Evolutionary conservation across 441 rosid genomes (phyloP).

Genomic region (Kokia cookei): DNA sequence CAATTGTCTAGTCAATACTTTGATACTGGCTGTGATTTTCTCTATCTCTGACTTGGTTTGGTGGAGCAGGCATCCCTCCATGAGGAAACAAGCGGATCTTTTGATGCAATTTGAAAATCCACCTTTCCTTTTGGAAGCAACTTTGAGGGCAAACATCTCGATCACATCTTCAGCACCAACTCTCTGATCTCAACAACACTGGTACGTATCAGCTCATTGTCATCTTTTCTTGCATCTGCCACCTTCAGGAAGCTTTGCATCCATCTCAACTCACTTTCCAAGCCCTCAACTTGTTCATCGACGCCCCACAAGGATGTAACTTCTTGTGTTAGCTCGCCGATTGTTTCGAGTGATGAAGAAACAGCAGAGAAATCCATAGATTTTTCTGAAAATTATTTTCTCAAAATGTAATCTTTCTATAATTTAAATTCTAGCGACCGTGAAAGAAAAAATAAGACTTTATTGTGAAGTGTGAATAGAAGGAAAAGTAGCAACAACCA

Average conservation of each 20-base stretch:
- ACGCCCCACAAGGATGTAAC: constrained; percentile 12
- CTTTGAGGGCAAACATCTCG: not conserved
- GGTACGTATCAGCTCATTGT: constrained; percentile 2
- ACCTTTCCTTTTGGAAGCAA: not conserved
- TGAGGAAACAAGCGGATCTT: constrained; percentile 3
- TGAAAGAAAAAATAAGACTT: not conserved
- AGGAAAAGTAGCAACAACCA: too few species aligned
- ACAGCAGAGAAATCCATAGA: constrained; percentile 20
- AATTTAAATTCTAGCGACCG: too few species aligned
- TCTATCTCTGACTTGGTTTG: constrained; percentile 10
- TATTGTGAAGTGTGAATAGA: too few species aligned
- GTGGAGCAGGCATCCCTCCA: not conserved
- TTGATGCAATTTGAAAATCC: not conserved
- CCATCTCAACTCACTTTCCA: constrained; percentile 17
- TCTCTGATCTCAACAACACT: constrained; percentile 22
- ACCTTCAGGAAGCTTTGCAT: constrained; percentile 22
- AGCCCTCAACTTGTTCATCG: constrained; percentile 18
- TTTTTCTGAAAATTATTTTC: too few species aligned
- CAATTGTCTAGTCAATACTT: constrained; percentile 6
- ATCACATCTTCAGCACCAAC: constrained; percentile 25
- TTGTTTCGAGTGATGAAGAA: constrained; percentile 14
- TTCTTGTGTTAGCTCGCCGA: constrained; percentile 19
- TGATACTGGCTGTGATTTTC: constrained; percentile 9
- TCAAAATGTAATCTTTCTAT: too few species aligned
- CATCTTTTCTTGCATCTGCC: constrained; percentile 18